Conservation (phyloP, 805 yeast species). For the Lipomyces mesembrius region DNA sequence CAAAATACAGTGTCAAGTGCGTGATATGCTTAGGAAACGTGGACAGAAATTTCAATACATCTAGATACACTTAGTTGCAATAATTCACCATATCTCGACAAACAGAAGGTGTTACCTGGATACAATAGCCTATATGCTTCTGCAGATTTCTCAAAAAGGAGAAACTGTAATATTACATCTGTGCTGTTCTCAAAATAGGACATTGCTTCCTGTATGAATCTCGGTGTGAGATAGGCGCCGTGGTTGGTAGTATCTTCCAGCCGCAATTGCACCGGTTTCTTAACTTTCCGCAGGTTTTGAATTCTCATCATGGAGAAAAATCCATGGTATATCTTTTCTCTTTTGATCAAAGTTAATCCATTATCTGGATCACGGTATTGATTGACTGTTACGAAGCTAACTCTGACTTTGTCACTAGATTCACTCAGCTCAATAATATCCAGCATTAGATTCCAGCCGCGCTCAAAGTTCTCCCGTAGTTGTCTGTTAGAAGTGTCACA, state of each 20-base stretch:
- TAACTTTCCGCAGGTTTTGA: not conserved
- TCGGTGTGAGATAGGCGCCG: not conserved
- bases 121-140: not conserved
- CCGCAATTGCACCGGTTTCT: not conserved
- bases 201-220: not conserved
- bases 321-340: not conserved
- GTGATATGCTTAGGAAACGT: constrained; percentile 2
- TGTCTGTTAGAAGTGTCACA: not conserved
- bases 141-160: not conserved
- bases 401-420: not conserved
- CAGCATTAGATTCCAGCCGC: constrained; percentile 1
- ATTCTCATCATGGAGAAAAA: not conserved
- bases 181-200: not conserved
- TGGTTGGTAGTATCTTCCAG: not conserved
- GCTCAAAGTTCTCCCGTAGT: not conserved
- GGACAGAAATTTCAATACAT: constrained; percentile 2
- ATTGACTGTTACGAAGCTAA: not conserved
- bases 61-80: not conserved
- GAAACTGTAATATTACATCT: not conserved
- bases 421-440: not conserved
- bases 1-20: not conserved
- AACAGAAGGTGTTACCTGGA: not conserved
- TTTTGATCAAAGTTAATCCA: not conserved
- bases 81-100: not conserved
- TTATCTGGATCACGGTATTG: constrained; percentile 3